Conservation (phyloP, 2,329 filamentous ascomycete species). For the Bipolaris zeicola region DNA sequence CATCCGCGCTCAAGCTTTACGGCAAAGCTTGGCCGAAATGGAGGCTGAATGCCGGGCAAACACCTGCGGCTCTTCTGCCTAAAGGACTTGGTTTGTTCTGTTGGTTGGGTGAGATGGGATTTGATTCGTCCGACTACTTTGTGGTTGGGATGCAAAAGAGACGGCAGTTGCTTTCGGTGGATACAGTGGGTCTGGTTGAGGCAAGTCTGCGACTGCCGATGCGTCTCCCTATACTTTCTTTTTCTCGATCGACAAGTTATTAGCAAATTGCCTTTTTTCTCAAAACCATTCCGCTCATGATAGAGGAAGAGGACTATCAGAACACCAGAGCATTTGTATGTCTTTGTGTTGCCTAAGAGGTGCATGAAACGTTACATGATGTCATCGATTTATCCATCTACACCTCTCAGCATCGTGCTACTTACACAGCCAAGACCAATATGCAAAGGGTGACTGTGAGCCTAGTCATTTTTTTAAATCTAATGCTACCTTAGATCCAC, state of each 20-base stretch:
- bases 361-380: background rate
- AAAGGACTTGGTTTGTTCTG: background rate
- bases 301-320: background rate
- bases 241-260: background rate
- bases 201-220: too few relatives aligned
- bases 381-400: background rate
- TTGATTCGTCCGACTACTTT: background rate
- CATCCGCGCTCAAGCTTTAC: conserved; percentile 14
- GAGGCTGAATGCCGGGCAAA: background rate
- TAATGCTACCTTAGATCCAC: background rate
- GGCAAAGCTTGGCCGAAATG: conserved; percentile 15
- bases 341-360: background rate
- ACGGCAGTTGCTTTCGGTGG: background rate
- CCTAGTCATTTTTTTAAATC: background rate
- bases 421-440: background rate
- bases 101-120: background rate
- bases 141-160: background rate
- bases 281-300: too few relatives aligned
- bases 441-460: background rate
- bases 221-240: background rate
- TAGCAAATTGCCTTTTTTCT: too few relatives aligned
- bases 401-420: background rate
- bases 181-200: background rate
- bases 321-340: background rate
- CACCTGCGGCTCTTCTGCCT: conserved; percentile 1